phyloP scores from a whole-genome alignment of 2,329 filamentous ascomycete species.

The Magnaporthales sp. region DNA sequence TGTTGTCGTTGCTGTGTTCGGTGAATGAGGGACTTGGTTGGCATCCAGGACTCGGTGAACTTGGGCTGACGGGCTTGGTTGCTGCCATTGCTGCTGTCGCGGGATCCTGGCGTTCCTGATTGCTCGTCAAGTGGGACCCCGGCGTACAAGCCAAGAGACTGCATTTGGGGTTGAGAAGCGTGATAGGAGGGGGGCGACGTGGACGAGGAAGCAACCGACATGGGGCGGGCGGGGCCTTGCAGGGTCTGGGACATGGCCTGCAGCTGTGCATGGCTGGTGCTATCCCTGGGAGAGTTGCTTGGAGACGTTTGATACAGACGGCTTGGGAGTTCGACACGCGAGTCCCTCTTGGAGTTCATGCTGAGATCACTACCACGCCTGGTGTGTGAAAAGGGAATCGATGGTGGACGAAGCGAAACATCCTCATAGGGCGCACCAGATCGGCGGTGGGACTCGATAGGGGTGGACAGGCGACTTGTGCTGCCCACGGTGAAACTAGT shows the following conservation, averaged over 20 bases:
- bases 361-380: conserved; percentile 51
- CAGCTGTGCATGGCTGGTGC: conserved; percentile 18
- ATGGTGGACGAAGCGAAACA: conserved; percentile 34
- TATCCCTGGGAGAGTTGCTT: conserved; percentile 33
- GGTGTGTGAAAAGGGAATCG: conserved; percentile 74
- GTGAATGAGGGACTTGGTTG: conserved; percentile 43
- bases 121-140: conserved; percentile 38
- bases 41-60: conserved; percentile 47
- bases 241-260: conserved; percentile 13
- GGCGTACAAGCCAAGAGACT: conserved; percentile 35
- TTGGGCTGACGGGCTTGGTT: conserved; percentile 26
- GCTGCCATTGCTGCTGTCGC: conserved; percentile 16
- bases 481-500: conserved; percentile 19
- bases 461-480: conserved; percentile 42
- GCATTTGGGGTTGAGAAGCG: conserved; percentile 9
- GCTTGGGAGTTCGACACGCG: conserved; percentile 44
- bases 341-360: conserved; percentile 39
- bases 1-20: conserved; percentile 46
- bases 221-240: conserved; percentile 12
- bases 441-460: conserved; percentile 30
- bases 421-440: conserved; percentile 36
- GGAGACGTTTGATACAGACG: conserved; percentile 44
- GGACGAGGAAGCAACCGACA: conserved; percentile 5
- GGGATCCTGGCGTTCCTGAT: conserved; percentile 10
- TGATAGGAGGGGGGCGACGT: conserved; percentile 4